These are phyloP conservation scores for Alloteropsis angusta DNA, from an alignment of 202 grass and related monocot genomes.

Conservation along the genomic window DNA sequence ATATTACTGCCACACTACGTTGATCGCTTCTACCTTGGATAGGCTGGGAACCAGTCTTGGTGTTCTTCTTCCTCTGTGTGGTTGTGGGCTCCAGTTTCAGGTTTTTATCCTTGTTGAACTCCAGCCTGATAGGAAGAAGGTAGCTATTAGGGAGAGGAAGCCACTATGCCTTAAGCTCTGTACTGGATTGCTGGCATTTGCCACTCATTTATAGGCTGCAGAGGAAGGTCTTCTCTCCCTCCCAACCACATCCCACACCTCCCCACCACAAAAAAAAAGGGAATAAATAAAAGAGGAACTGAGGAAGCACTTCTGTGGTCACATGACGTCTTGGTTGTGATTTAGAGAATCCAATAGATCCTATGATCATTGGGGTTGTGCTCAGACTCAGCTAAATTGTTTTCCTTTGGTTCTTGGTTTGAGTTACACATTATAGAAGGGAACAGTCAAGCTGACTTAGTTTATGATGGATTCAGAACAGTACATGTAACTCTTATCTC, in stretches of 20 bases:
- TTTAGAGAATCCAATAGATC: background rate
- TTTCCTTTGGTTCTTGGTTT: conserved; percentile 3
- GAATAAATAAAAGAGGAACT: background rate
- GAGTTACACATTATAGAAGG: background rate
- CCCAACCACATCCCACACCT: no score
- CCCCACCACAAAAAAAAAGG: no score
- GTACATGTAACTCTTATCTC: background rate
- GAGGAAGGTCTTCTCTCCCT: background rate
- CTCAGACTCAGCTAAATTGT: no score
- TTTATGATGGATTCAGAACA: conserved; percentile 13
- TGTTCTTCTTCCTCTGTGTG: conserved; percentile 9
- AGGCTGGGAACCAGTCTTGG: conserved; percentile 1
- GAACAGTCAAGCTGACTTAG: background rate
- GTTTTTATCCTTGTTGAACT: conserved; percentile 9
- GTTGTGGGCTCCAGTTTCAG: conserved; percentile 15
- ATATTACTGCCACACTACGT: background rate
- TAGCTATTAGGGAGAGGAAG: conserved; percentile 1
- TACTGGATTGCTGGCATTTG: conserved; percentile 30
- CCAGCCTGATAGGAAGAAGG: conserved; percentile 1
- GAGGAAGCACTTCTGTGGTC: background rate
- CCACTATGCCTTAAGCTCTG: conserved; percentile 12
- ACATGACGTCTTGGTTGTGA: background rate
- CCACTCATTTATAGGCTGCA: conserved; percentile 46
- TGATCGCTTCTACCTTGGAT: conserved; percentile 25
- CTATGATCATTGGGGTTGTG: conserved; percentile 2